A percentile compares a stretch with the other conserved stretches of the same genome.
Conservation (phyloP, 2,329 filamentous ascomycete genomes). For the Aspergillus uvarum region DNA sequence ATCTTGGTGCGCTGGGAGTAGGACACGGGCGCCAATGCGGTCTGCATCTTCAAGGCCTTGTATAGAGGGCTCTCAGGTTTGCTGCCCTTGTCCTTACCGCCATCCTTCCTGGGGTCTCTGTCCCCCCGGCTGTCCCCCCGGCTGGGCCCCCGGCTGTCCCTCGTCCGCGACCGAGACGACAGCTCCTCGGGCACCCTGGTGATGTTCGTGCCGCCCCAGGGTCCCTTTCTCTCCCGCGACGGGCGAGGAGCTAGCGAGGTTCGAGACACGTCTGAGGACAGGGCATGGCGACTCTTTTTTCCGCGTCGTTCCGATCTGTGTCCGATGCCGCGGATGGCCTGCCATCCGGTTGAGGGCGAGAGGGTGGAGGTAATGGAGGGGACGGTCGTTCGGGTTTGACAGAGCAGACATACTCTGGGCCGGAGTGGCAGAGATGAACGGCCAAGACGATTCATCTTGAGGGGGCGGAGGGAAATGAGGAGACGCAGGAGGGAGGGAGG, state of each 20-base stretch:
- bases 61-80: slow-evolving; percentile 53
- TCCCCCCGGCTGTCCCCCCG: slow-evolving; percentile 40
- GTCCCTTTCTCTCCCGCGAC: slow-evolving; percentile 44
- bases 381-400: slow-evolving; percentile 27
- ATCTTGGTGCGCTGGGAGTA: slow-evolving; percentile 66
- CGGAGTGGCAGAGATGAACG: slow-evolving; percentile 32
- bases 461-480: background rate
- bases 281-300: slow-evolving; percentile 39
- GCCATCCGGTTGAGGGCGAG: slow-evolving; percentile 21
- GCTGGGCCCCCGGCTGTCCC: slow-evolving; percentile 23
- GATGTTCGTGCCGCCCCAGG: slow-evolving; percentile 61
- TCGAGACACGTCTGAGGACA: slow-evolving; percentile 35
- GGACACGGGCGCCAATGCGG: slow-evolving; percentile 70
- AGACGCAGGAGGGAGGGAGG: background rate
- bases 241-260: slow-evolving; percentile 36
- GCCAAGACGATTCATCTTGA: slow-evolving; percentile 22
- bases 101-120: slow-evolving; percentile 42
- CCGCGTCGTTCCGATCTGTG: slow-evolving; percentile 32
- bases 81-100: slow-evolving; percentile 39
- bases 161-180: too few relatives aligned
- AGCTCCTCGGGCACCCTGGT: slow-evolving; percentile 47
- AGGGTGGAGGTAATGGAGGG: slow-evolving; percentile 15
- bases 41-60: slow-evolving; percentile 94
- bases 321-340: slow-evolving; percentile 33
- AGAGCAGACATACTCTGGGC: slow-evolving; percentile 35